A percentile compares a stretch with the other conserved stretches of the same genome.
Conservation (phyloP, 345 rosid species). For the Camelina sativa region DNA sequence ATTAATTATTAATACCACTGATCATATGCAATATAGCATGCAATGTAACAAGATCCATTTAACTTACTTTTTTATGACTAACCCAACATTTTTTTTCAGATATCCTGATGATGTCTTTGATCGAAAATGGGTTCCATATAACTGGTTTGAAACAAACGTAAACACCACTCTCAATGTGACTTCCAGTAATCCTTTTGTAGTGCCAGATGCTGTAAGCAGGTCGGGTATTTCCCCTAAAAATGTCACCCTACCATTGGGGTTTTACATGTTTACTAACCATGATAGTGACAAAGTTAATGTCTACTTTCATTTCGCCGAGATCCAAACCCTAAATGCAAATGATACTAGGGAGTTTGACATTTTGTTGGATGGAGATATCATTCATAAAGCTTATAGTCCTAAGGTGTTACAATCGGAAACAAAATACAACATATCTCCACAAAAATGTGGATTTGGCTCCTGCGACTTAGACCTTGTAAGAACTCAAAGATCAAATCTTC, state of each 20-base stretch:
- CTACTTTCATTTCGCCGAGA: conserved; percentile 28
- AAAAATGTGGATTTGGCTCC: neutral
- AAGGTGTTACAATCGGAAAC: conserved; percentile 18
- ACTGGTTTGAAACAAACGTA: neutral
- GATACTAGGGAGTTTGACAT: conserved; percentile 26
- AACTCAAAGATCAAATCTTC: conserved; percentile 27
- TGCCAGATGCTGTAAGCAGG: conserved; percentile 40
- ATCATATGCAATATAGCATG: no score
- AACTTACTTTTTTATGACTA: neutral
- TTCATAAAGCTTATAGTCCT: neutral
- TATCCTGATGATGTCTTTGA: conserved; percentile 23
- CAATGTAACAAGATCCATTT: neutral
- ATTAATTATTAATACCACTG: no score
- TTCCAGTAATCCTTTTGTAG: conserved; percentile 6
- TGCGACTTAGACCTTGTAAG: neutral
- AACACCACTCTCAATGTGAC: conserved; percentile 16
- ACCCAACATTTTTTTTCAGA: neutral
- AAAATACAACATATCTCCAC: conserved; percentile 10
- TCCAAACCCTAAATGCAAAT: neutral
- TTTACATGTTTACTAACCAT: neutral
- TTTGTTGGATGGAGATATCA: neutral
- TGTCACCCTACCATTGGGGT: neutral
- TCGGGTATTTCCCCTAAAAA: neutral
- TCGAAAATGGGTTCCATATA: conserved; percentile 16
- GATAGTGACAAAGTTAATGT: neutral